Evolutionary conservation across 2,329 filamentous ascomycete species (phyloP).

Genomic region (Penicillium crustosum): DNA sequence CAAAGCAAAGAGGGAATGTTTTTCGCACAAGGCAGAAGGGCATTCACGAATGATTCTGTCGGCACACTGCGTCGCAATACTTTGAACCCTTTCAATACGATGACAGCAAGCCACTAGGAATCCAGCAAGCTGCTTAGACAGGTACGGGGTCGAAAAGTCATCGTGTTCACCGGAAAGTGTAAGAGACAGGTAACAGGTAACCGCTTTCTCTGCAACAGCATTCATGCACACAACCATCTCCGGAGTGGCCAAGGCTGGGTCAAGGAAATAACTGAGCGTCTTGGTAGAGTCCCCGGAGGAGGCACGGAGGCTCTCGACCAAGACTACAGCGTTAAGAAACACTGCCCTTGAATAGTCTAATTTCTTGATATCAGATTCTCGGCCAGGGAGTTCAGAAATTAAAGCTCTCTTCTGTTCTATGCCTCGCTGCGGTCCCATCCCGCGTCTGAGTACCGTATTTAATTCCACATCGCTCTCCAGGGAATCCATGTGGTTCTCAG

Average conservation of each 20-base stretch:
- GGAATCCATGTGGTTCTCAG: constrained; percentile 84
- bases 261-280: constrained; percentile 88
- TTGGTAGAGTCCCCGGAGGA: constrained; percentile 87
- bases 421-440: constrained; percentile 71
- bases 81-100: constrained; percentile 86
- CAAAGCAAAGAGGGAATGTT: constrained; percentile 85
- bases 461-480: constrained; percentile 95
- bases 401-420: constrained; percentile 78
- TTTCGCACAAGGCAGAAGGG: constrained; percentile 86
- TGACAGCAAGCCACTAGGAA: constrained; percentile 91
- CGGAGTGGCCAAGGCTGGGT: constrained; percentile 71
- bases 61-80: constrained; percentile 78
- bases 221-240: constrained; percentile 64
- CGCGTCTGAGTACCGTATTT: constrained; percentile 86
- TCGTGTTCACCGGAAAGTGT: constrained; percentile 70
- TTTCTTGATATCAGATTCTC: constrained; percentile 73
- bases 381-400: constrained; percentile 69
- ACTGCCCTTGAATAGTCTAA: constrained; percentile 88
- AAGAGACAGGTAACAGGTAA: constrained; percentile 76
- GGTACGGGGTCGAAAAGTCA: constrained; percentile 83
- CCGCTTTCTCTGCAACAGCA: constrained; percentile 64
- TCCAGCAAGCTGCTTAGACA: constrained; percentile 80
- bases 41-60: constrained; percentile 81
- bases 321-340: constrained; percentile 84
- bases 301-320: constrained; percentile 85